A percentile compares a stretch with the other conserved stretches of the same genome.
Evolutionary conservation across 306 rosid genomes (phyloP).

Genomic region (Macrotyloma uniflorum): DNA sequence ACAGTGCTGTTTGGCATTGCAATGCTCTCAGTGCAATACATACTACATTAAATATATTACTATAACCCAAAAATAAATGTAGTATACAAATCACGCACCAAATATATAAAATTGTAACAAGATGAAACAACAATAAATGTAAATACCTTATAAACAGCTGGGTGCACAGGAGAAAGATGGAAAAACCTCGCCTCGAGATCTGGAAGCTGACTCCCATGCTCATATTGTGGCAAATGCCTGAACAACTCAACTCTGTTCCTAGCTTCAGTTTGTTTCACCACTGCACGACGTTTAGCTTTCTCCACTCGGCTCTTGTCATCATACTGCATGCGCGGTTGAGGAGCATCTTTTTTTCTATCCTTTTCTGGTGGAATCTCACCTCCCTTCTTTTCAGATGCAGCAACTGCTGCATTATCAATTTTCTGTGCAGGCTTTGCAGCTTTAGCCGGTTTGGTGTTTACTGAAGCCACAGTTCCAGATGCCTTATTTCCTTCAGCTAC

Average conservation of each 20-base stretch:
- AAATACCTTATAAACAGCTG: constrained; percentile 61
- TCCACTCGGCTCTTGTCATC: constrained; percentile 65
- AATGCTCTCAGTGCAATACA: constrained; percentile 18
- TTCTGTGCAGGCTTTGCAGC: constrained; percentile 49
- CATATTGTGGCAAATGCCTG: constrained; percentile 70
- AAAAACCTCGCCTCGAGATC: constrained; percentile 62
- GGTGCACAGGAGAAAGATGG: constrained; percentile 59
- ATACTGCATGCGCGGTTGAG: constrained; percentile 72
- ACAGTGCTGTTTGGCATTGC: constrained; percentile 1
- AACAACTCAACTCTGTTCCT: constrained; percentile 66
- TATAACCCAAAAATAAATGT: not conserved
- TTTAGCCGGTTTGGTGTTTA: constrained; percentile 51
- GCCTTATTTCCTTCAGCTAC: constrained; percentile 54
- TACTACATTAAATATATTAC: constrained; percentile 1
- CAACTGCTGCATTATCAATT: constrained; percentile 52
- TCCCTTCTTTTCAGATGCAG: constrained; percentile 57
- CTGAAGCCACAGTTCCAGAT: constrained; percentile 42
- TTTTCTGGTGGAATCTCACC: constrained; percentile 56
- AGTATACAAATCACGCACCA: not conserved
- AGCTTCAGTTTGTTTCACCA: constrained; percentile 65
- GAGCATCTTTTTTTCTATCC: constrained; percentile 69
- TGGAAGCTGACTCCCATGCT: constrained; percentile 69
- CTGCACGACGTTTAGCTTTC: constrained; percentile 67
- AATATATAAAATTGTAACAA: not conserved
- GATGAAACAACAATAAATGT: not conserved